Conservation (phyloP, 148 eudicot genomes). For the Vaccinium macrocarpon region DNA sequence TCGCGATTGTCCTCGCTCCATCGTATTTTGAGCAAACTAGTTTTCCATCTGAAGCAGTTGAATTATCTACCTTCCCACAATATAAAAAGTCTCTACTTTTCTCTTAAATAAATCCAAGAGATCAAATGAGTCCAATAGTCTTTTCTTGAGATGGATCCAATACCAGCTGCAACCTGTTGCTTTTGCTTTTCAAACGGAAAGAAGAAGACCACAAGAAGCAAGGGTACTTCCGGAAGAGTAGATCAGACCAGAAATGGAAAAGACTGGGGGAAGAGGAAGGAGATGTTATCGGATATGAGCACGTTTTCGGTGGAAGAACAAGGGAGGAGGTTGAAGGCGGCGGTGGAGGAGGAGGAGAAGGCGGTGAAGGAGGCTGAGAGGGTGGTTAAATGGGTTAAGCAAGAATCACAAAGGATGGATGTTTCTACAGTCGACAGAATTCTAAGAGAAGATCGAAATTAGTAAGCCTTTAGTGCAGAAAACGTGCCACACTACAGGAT, state of each 20-base stretch:
- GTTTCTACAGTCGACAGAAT: conserved; percentile 7
- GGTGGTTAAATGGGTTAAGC: conserved; percentile 20
- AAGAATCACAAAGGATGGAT: conserved; percentile 17
- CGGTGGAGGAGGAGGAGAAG: conserved; percentile 8
- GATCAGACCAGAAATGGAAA: not conserved
- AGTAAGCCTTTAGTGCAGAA: not conserved
- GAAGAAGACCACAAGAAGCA: not conserved
- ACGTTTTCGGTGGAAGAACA: conserved; percentile 18
- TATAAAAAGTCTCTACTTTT: not conserved
- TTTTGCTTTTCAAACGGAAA: conserved; percentile 2
- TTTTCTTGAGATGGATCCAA: conserved; percentile 8
- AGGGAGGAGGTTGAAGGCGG: conserved; percentile 12
- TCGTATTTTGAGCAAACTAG: not conserved
- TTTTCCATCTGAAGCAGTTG: not conserved
- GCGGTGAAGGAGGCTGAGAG: conserved; percentile 15
- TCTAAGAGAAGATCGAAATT: not conserved
- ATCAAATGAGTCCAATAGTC: not conserved
- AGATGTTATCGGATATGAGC: conserved; percentile 17
- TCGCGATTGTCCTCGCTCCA: no score
- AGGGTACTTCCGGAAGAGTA: not conserved
- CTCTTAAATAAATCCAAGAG: not conserved
- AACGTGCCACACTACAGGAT: no score
- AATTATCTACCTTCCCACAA: not conserved
- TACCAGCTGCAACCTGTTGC: conserved; percentile 11
- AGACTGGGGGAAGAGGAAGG: conserved; percentile 7